Conservation (phyloP, 192 early-diverging fungal genomes). For the Rhizophagus clarus region DNA sequence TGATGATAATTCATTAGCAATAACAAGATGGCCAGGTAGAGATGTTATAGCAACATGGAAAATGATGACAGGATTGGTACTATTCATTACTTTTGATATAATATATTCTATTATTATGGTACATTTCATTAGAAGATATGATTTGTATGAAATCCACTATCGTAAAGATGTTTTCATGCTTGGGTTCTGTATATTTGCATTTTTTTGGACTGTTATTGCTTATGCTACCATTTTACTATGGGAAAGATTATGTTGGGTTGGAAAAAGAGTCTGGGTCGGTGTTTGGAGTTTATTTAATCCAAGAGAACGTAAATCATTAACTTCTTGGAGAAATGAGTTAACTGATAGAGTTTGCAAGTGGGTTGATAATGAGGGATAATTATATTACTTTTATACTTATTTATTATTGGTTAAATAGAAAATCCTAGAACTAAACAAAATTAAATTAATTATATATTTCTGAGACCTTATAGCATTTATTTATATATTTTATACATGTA, state of each 20-base stretch:
- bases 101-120: slow-evolving; percentile 2
- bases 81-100: slow-evolving; percentile 30
- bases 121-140: neutral
- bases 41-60: slow-evolving; percentile 53
- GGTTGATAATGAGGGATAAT: slow-evolving; percentile 5
- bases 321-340: neutral
- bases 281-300: slow-evolving; percentile 23
- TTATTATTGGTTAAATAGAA: neutral
- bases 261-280: slow-evolving; percentile 17
- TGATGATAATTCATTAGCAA: slow-evolving; percentile 45
- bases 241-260: slow-evolving; percentile 25
- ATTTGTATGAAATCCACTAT: neutral
- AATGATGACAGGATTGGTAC: slow-evolving; percentile 39
- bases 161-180: neutral
- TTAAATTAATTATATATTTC: too few species aligned
- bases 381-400: neutral
- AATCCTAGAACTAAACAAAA: neutral
- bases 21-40: slow-evolving; percentile 49
- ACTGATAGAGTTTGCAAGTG: neutral
- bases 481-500: neutral
- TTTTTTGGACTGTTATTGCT: slow-evolving; percentile 10
- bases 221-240: slow-evolving; percentile 21
- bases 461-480: too few species aligned
- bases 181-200: neutral
- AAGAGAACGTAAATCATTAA: neutral